Conservation (phyloP, 345 rosid genomes). For the Citrus hindsii region DNA sequence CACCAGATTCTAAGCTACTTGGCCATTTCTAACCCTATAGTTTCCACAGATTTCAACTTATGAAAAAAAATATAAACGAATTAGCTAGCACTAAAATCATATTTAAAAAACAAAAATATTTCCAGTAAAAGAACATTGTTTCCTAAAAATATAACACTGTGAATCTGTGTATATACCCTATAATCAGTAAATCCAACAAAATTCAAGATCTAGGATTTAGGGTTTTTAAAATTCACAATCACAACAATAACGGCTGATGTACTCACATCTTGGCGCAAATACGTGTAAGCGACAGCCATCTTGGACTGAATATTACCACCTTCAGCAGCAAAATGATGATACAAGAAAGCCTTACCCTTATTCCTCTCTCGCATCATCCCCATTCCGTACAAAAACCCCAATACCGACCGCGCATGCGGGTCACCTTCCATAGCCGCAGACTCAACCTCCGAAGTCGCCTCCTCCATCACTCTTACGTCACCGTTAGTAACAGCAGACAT, state of each 20-base stretch:
- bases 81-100: neutral
- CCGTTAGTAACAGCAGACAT: constrained; percentile 51
- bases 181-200: neutral
- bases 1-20: neutral
- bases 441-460: constrained; percentile 66
- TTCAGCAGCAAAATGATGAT: constrained; percentile 70
- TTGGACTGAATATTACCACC: constrained; percentile 89
- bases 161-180: neutral
- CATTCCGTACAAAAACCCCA: constrained; percentile 63
- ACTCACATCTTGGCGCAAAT: constrained; percentile 85
- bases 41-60: too few relatives aligned
- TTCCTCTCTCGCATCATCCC: constrained; percentile 75
- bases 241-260: neutral
- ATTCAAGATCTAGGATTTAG: neutral
- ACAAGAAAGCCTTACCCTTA: constrained; percentile 68
- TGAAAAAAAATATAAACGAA: too few relatives aligned
- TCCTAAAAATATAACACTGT: neutral
- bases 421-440: constrained; percentile 52
- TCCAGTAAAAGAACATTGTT: neutral
- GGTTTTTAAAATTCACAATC: neutral
- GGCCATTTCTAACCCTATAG: neutral
- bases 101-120: too few relatives aligned
- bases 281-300: constrained; percentile 89
- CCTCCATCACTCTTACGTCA: constrained; percentile 61
- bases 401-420: constrained; percentile 69